Evolutionary conservation across 2,329 filamentous ascomycete genomes (phyloP), one percentile per base, ranked within the genome.

Genomic region (Claviceps sorghi): DNA sequence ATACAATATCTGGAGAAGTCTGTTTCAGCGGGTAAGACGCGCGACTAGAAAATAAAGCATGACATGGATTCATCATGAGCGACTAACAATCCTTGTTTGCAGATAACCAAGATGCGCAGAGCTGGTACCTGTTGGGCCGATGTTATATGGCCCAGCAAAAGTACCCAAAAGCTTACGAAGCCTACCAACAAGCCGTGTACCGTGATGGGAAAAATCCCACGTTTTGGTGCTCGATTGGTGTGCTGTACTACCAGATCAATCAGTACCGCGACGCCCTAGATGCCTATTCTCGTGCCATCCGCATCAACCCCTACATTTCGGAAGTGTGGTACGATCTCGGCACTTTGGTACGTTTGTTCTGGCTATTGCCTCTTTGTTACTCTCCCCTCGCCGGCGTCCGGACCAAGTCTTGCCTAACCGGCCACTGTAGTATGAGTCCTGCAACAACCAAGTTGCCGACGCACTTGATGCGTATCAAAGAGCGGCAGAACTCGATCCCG

Each of bases 71-170:
- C 6, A 41, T 5, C 34, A 21, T 19, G 4, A 3, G 15, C n/a
- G 30, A 22, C 53, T 52, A 41, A 47, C 32, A n/a, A 48, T 38
- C n/a, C 51, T 40, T 29, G 32, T 30, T n/a, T 38, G 45, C 66
- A 91, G 91, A 98, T 64, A 90, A 95, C 69, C 86, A 77, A 58
- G 93, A 97, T 69, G 89, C 93, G 26, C 93, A 97, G 70, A 97
- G 91, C 71, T 98, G 93, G 93, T 98, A 98, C 69, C 79, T 98
- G 30, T 82, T 98, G 50, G 93, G 93, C 44, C 83, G 93, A 60
- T 97, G 93, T 73, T 98, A 97, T 75, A 97, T 98, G 93, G 94
- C 91, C 58, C 91, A 96, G 70, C 88, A 95, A 67, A 97, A 97
- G 68, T 97, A 97, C 62, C 91, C 91, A 62, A 97, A 97, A 68